A percentile compares a stretch with the other conserved stretches of the same genome.
Conservation (phyloP, 2,329 filamentous ascomycete genomes). For the Colletotrichum coccodes region DNA sequence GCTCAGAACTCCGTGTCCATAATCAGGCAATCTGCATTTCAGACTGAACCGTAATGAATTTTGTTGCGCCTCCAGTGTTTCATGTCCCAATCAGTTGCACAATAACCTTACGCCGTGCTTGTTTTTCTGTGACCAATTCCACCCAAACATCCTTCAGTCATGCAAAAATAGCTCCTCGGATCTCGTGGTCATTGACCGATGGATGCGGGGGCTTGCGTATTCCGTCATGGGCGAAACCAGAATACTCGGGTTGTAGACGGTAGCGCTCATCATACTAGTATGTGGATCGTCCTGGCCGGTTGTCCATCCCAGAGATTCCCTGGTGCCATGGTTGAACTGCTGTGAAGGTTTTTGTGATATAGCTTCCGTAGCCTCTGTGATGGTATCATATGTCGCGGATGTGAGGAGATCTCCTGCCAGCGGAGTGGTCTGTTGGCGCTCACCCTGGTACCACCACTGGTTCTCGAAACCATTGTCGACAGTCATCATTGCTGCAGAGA, state of each 20-base stretch:
- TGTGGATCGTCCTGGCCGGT: slow-evolving; percentile 29
- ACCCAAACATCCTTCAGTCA: neutral
- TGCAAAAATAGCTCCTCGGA: slow-evolving; percentile 53
- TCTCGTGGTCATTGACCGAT: slow-evolving; percentile 50
- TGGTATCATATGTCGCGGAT: slow-evolving; percentile 22
- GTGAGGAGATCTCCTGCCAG: slow-evolving; percentile 39
- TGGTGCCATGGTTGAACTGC: neutral
- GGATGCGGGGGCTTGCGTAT: slow-evolving; percentile 38
- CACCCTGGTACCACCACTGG: slow-evolving; percentile 66
- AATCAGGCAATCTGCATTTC: neutral
- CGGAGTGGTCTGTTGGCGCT: slow-evolving; percentile 37
- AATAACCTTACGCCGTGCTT: slow-evolving; percentile 5
- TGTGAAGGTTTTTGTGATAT: slow-evolving; percentile 2
- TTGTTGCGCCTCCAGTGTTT: neutral
- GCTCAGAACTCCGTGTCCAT: neutral
- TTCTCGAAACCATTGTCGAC: slow-evolving; percentile 68
- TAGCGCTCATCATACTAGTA: slow-evolving; percentile 24
- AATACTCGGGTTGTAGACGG: slow-evolving; percentile 19
- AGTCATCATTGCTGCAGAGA: slow-evolving; percentile 65
- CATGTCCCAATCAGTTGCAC: neutral
- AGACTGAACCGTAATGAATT: neutral
- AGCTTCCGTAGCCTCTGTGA: slow-evolving; percentile 2
- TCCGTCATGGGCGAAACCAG: slow-evolving; percentile 52
- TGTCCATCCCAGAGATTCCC: slow-evolving; percentile 41
- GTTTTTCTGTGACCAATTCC: neutral